phyloP scores from a whole-genome alignment of 2,329 filamentous ascomycete species.

The Alternaria burnsii region DNA sequence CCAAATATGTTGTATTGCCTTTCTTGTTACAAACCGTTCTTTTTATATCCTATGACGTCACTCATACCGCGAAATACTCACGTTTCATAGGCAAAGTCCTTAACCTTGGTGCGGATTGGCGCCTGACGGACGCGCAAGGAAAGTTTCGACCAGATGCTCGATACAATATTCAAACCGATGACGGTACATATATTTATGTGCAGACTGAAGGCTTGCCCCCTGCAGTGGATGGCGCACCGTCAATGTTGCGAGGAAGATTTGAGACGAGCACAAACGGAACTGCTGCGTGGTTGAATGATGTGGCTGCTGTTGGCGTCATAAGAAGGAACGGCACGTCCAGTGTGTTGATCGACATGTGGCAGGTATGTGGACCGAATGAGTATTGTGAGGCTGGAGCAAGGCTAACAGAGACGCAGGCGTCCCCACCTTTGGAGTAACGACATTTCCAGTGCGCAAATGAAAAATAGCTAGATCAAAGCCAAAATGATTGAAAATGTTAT shows the following conservation, averaged over 20 bases:
- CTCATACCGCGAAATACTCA: conserved; percentile 9
- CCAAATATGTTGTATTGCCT: not conserved
- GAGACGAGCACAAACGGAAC: conserved; percentile 45
- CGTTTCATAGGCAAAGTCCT: conserved; percentile 39
- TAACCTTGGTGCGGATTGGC: conserved; percentile 51
- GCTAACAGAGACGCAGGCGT: conserved; percentile 4
- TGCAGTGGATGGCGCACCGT: conserved; percentile 27
- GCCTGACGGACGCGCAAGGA: conserved; percentile 36
- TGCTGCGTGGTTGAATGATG: conserved; percentile 52
- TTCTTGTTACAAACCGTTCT: not conserved
- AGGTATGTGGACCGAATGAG: conserved; percentile 16
- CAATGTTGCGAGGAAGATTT: conserved; percentile 46
- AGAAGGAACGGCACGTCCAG: conserved; percentile 27
- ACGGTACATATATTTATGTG: conserved; percentile 47
- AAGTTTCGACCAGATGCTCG: conserved; percentile 47
- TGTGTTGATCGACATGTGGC: conserved; percentile 41
- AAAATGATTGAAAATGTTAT: not conserved
- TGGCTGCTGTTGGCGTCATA: conserved; percentile 42
- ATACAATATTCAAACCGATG: conserved; percentile 49
- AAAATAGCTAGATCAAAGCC: too few species aligned
- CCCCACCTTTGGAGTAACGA: not conserved
- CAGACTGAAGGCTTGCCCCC: conserved; percentile 43
- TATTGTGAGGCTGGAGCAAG: not conserved
- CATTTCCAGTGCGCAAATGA: not conserved
- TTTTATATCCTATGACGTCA: conserved; percentile 12